These are phyloP conservation scores for Rugonectria rugulosa DNA, from an alignment of 2,329 filamentous ascomycete genomes.

Conservation along the genomic window DNA sequence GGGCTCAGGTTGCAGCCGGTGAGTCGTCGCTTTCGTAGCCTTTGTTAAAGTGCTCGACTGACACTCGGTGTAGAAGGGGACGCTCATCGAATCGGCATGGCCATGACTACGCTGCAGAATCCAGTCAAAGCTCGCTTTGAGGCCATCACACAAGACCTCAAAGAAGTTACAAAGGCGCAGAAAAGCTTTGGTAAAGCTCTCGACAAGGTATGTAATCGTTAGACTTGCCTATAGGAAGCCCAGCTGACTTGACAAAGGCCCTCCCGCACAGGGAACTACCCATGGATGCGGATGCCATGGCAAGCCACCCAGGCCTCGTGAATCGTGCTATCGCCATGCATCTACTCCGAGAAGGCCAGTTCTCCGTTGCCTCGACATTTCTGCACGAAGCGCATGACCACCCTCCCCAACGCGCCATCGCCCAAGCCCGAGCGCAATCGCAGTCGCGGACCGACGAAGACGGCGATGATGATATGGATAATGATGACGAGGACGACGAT, in stretches of 20 bases:
- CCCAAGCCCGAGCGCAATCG: conserved; percentile 3
- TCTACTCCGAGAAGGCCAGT: conserved; percentile 91
- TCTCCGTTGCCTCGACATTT: conserved; percentile 86
- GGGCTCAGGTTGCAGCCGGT: conserved; percentile 78
- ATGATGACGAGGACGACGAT: conserved; percentile 39
- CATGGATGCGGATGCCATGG: conserved; percentile 82
- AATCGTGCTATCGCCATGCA: conserved; percentile 98
- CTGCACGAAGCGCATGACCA: conserved; percentile 70
- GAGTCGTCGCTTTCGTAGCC: background rate
- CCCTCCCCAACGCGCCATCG: conserved; percentile 33
- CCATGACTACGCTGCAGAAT: conserved; percentile 84
- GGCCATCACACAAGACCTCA: conserved; percentile 79
- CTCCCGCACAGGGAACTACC: conserved; percentile 68
- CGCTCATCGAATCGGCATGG: conserved; percentile 70
- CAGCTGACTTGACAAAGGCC: conserved; percentile 41
- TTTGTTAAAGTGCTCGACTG: conserved; percentile 12
- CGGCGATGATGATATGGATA: conserved; percentile 44
- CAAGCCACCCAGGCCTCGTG: conserved; percentile 77
- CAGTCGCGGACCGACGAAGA: conserved; percentile 40
- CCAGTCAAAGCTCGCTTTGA: conserved; percentile 85
- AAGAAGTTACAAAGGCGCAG: conserved; percentile 82
- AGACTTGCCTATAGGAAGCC: background rate
- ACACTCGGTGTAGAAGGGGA: conserved; percentile 41
- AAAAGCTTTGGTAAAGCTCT: conserved; percentile 86
- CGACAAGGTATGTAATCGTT: conserved; percentile 68